These are phyloP conservation scores for Phytopythium boreale DNA, from an alignment of 352 stramenopile genomes.

Conservation along the genomic window DNA sequence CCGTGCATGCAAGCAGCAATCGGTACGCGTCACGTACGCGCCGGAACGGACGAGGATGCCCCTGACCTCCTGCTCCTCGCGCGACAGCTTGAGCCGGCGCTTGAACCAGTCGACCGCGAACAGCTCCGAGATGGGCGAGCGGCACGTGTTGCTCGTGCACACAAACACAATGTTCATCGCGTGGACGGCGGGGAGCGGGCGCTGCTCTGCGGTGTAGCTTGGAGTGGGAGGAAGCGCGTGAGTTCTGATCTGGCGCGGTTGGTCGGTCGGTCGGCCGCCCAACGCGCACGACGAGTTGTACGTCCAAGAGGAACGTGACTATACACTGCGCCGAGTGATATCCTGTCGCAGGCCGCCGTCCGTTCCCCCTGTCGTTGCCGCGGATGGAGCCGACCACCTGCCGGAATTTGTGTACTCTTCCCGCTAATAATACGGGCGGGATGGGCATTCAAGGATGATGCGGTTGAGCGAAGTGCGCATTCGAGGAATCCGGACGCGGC, in stretches of 20 bases:
- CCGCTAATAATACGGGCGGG: background rate
- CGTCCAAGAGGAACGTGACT: background rate
- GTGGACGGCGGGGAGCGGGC: background rate
- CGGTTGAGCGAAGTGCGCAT: background rate
- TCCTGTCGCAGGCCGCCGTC: too few species aligned
- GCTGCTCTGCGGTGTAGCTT: background rate
- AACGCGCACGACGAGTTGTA: too few species aligned
- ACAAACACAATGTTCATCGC: slow-evolving; percentile 81
- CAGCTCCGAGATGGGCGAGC: slow-evolving; percentile 70
- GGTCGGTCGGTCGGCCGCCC: background rate
- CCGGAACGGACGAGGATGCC: slow-evolving; percentile 67
- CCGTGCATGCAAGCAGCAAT: background rate
- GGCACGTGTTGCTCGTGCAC: slow-evolving; percentile 85
- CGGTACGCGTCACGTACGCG: slow-evolving; percentile 35
- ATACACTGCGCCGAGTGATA: background rate
- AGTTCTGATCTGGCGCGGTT: background rate
- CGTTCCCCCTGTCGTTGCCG: too few species aligned
- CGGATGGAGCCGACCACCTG: too few species aligned
- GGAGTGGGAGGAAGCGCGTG: background rate
- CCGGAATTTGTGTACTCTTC: background rate
- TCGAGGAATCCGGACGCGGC: background rate
- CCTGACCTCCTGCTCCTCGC: slow-evolving; percentile 65
- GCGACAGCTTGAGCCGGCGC: slow-evolving; percentile 58
- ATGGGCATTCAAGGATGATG: background rate
- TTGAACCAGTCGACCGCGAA: slow-evolving; percentile 82